These are phyloP conservation scores for Apiospora marii DNA, from an alignment of 2,329 filamentous ascomycete species.

Conservation along the genomic window DNA sequence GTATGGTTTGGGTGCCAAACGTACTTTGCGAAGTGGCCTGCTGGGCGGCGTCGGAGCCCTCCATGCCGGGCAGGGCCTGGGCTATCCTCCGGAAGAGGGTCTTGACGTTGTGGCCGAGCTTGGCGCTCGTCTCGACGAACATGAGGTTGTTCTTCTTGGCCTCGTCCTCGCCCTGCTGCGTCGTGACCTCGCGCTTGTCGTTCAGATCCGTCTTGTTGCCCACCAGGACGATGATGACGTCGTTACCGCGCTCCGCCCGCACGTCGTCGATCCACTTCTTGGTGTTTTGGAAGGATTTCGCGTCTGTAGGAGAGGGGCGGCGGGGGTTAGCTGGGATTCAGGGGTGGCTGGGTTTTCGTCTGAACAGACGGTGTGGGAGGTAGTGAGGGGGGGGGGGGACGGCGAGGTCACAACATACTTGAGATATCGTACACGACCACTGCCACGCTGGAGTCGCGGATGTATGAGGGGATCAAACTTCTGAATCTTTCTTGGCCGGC, in stretches of 20 bases:
- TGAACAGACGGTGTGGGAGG: background rate
- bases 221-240: slow-evolving; percentile 98
- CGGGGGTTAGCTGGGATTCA: slow-evolving; percentile 34
- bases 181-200: slow-evolving; percentile 97
- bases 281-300: slow-evolving; percentile 98
- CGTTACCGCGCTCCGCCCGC: slow-evolving; percentile 92
- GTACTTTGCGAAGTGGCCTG: slow-evolving; percentile 79
- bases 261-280: slow-evolving; percentile 99
- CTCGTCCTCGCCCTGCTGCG: slow-evolving; percentile 95
- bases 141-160: slow-evolving; percentile 97
- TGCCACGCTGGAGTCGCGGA: slow-evolving; percentile 95
- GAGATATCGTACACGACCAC: slow-evolving; percentile 99
- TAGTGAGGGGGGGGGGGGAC: background rate
- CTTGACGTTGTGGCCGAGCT: slow-evolving; percentile 98
- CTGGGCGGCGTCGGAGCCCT: slow-evolving; percentile 82
- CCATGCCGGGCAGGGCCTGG: slow-evolving; percentile 96
- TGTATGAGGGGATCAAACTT: slow-evolving; percentile 96
- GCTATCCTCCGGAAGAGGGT: slow-evolving; percentile 97
- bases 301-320: slow-evolving; percentile 58
- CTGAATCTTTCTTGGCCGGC: slow-evolving; percentile 97
- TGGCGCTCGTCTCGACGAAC: slow-evolving; percentile 99
- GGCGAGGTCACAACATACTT: slow-evolving; percentile 57
- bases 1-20: slow-evolving; percentile 43
- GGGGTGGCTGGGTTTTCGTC: background rate
- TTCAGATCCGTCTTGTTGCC: slow-evolving; percentile 99